Base-by-base conservation (phyloP, 345 rosid genomes). In the Brassica incana region DNA sequence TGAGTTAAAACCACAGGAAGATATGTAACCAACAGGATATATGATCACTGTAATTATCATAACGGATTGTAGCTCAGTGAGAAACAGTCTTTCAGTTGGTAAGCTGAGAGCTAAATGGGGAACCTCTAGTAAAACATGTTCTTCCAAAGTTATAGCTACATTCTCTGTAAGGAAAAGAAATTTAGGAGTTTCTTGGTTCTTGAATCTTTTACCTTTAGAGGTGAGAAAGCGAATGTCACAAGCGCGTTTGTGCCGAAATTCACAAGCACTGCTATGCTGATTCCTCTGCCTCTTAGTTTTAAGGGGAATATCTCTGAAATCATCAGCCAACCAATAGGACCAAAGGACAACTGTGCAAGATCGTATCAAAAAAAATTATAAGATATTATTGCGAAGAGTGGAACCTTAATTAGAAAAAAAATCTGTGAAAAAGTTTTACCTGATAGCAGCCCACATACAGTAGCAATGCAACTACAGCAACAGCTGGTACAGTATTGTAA, bases 261-360 rank as follows among this genome's bases (percentile, higher is more conserved):
- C 67, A 95, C 90, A 11, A 95, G 94, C 82, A 95, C 99, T 0
- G 99, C 99, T 61, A 95, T 32, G 75, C 99, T 75, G 72, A 95
- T 96, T 79, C 93, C 98, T 83, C 91, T 83, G 32, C 99, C 99
- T 84, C 99, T 86, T 71, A 88, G 71, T 33, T 91, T 90, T 36
- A 95, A 78, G 7, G 99, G 99, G 29, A 92, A 95, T 63, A 95
- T 40, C 91, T 95, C 98, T 0, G 99, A 92, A 78, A 95, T 91
- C 99, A 95, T 91, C 85, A 95, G 88, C 99, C 99, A 95, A 72
- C 99, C 94, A 69, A 95, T 95, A 59, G 99, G 99, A 33, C 99
- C 99, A 89, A 95, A 95, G 4, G 98, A 95, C 75, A 95, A 48
- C 99, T 94, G 54, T 45, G 91, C 88, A 85, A 80, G 72, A 60